Base-by-base conservation (phyloP, 148 eudicot genomes). In the Diospyros kaki region DNA sequence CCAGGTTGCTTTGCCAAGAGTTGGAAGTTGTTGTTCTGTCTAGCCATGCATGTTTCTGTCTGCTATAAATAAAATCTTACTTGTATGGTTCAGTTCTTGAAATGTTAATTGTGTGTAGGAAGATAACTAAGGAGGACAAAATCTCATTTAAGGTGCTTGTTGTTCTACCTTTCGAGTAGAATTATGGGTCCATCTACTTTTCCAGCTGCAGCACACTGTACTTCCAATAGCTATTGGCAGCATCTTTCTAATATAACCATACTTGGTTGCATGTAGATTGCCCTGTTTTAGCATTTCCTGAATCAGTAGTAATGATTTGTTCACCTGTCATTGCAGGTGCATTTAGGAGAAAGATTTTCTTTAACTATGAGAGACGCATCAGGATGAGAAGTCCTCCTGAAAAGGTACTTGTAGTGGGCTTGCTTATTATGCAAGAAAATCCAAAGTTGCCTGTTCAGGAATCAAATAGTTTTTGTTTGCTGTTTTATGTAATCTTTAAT, bases 361-460 rank as follows among this genome's bases (percentile, higher is more conserved):
- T 93, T 65, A 89, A 93, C 79, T 93, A 93, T 74, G 98, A 93
- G 81, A 93, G 89, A 79, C 92, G 98, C 75, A 87, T 91, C 53
- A 82, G 98, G 66, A 82, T 81, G 78, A 79, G 91, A 54, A 93
- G 98, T 81, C 92, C 98, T 77, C 96, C 98, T 18, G 98, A 93
- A 79, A 93, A 93, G 98, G 98, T 93, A 89, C 76, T 28, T 71
- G 3, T 65, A n/a, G 50, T 46, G 38, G 39, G 64, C 41, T 6
- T 48, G 28, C 28, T 28, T 28, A 28, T 28, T 28, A 28, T 28
- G 0, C 28, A 28, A 28, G 28, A 28, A 28, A 28, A 28, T 28
- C 28, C 28, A 28, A 28, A 28, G 28, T 28, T 28, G 28, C 28
- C 28, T 28, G 28, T 51, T 18, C 2, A n/a, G 51, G 15, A 51